These are phyloP conservation scores for Vicia sativa DNA, from an alignment of 306 rosid genomes.

Conservation along the genomic window DNA sequence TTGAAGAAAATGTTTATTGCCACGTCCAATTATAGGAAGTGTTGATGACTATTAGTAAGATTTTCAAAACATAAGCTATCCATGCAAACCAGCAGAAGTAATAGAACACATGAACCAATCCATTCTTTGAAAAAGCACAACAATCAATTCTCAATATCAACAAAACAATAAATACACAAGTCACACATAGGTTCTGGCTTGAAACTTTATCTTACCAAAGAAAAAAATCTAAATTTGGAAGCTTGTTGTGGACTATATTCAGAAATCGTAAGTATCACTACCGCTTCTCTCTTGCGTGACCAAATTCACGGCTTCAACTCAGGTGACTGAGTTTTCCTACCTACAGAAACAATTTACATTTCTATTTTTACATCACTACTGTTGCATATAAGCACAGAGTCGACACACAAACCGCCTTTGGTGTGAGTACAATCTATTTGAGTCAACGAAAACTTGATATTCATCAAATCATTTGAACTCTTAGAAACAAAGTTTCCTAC, in stretches of 20 bases:
- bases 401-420: constrained; percentile 91
- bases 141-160: constrained; percentile 28
- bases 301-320: not conserved
- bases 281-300: not conserved
- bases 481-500: constrained; percentile 72
- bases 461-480: constrained; percentile 52
- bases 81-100: not conserved
- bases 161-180: constrained; percentile 14
- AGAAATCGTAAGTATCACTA: not conserved
- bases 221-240: constrained; percentile 10
- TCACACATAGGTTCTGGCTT: not conserved
- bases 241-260: not conserved
- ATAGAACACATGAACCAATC: not conserved
- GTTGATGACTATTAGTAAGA: too few relatives aligned
- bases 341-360: constrained; percentile 41
- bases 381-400: constrained; percentile 65
- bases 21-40: too few relatives aligned
- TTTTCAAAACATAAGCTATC: not conserved
- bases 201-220: constrained; percentile 14
- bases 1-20: too few relatives aligned
- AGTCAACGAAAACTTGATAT: constrained; percentile 68
- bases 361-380: constrained; percentile 41
- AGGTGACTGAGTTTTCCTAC: constrained; percentile 26
- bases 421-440: constrained; percentile 95
- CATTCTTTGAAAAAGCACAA: constrained; percentile 27